Evolutionary conservation across 2,329 filamentous ascomycete genomes (phyloP).

Genomic region (Nigrograna mackinnonii): DNA sequence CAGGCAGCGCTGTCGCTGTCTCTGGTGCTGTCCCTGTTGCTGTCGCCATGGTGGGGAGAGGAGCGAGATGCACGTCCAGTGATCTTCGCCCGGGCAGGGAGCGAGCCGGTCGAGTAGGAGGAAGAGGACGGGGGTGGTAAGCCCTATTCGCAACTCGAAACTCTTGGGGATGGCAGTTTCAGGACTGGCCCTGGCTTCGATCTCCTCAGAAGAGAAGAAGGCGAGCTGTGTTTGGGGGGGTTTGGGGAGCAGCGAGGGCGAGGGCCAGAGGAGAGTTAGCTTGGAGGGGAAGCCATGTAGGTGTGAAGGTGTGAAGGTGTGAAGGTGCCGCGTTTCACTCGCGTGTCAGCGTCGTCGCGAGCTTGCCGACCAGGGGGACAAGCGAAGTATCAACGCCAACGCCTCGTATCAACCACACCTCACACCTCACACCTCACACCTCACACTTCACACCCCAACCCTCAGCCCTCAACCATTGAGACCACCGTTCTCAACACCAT

Average conservation of each 20-base stretch:
- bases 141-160: constrained; percentile 27
- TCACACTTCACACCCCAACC: neutral
- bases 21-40: too few species aligned
- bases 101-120: constrained; percentile 15
- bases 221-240: constrained; percentile 4
- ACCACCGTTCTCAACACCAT: neutral
- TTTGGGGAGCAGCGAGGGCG: constrained; percentile 11
- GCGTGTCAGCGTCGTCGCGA: too few species aligned
- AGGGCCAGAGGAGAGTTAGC: too few species aligned
- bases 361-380: too few species aligned
- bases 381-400: too few species aligned
- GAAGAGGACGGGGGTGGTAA: constrained; percentile 13
- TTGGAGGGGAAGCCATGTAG: too few species aligned
- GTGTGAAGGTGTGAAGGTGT: too few species aligned
- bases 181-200: constrained; percentile 17
- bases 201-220: constrained; percentile 23
- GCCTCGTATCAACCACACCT: too few species aligned
- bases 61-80: constrained; percentile 13
- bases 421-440: neutral
- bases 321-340: too few species aligned
- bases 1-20: too few species aligned
- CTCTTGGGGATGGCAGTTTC: constrained; percentile 19
- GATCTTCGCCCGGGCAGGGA: constrained; percentile 21
- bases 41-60: constrained; percentile 20
- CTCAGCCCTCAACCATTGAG: neutral